phyloP scores from a whole-genome alignment of 805 yeast species.

The Pichia membranifaciens region DNA sequence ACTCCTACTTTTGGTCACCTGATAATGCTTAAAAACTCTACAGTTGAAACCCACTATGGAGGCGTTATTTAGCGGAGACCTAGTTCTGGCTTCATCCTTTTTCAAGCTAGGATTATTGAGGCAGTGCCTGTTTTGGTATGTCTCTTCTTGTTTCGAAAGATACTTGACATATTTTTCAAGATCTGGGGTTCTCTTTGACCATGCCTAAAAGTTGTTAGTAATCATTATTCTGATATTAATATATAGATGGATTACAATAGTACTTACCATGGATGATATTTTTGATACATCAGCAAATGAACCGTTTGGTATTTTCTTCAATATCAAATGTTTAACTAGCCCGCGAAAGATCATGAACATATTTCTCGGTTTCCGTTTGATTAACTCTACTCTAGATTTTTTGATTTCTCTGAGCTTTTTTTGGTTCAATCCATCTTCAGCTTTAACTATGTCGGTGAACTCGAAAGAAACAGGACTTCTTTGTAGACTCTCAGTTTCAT shows the following conservation, averaged over 20 bases:
- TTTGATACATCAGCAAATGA: slow-evolving; percentile 6
- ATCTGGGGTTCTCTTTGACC: not conserved
- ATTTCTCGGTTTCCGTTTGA: slow-evolving; percentile 12
- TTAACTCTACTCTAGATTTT: slow-evolving; percentile 6
- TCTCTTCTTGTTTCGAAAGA: not conserved
- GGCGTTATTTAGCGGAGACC: too few species aligned
- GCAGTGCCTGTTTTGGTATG: not conserved
- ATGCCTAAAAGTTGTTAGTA: not conserved
- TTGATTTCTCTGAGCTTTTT: slow-evolving; percentile 8
- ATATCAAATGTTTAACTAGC: not conserved
- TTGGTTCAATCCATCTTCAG: not conserved
- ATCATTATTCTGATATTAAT: too few species aligned
- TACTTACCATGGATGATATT: slow-evolving; percentile 5
- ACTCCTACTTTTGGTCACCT: too few species aligned
- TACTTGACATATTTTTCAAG: not conserved
- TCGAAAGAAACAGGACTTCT: not conserved
- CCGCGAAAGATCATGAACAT: slow-evolving; percentile 13
- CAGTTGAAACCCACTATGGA: too few species aligned
- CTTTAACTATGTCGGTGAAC: slow-evolving; percentile 2
- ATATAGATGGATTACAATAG: too few species aligned
- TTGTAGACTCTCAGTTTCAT: too few species aligned
- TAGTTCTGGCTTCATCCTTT: too few species aligned
- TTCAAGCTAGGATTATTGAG: too few species aligned
- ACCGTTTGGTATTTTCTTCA: not conserved
- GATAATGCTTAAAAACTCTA: too few species aligned